Evolutionary conservation across 805 yeast species (phyloP), one percentile per base, ranked within the genome.

Genomic region (Metschnikowia santaceciliae): DNA sequence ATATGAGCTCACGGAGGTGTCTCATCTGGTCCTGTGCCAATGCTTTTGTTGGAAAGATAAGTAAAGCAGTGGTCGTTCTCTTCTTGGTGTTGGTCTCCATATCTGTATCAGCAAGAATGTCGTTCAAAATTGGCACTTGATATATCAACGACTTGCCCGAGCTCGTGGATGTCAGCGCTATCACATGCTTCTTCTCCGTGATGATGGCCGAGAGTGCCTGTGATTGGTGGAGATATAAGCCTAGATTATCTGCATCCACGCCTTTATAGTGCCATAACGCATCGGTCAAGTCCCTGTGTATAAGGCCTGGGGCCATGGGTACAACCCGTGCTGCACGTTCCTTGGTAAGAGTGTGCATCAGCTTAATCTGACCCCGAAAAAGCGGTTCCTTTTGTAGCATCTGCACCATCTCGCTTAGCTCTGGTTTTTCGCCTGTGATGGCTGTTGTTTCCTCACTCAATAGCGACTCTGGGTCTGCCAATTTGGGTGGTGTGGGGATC

Each of bases 21-120:
- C 96, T 74, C 60, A 85, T 85, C 67, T 94, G 99, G 72, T 94
- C 99, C 63, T 94, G 99, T 0, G 99, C 98, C 47, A 94, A 73
- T 0, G 99, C 99, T 63, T 94, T 94, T 0, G 99, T 94, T 2
- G 99, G 99, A 60, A 94, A 94, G 11, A 94, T 83, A 60, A 87
- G 90, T 74, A 95, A 74, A 8, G 96, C 87, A 0, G 96, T 88
- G 4, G 79, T 59, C 0, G 54, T 30, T n/a, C 72, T 47, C 5
- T 54, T 49, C n/a, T 46, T 48, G 32, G 49, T 32, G 69, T 70
- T 10, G 70, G 69, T 40, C 64, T 74, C 47, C 76, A 56, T 47
- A 33, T 63, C 60, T 5, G 68, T 46, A 70, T 71, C 69, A 67
- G 70, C 65, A 11, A 74, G 53, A 10, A 74, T 69, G 37, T 66